Evolutionary conservation across 2,329 filamentous ascomycete species (phyloP), one percentile per base, ranked within the genome.

Genomic region (Penicillium janthinellum): DNA sequence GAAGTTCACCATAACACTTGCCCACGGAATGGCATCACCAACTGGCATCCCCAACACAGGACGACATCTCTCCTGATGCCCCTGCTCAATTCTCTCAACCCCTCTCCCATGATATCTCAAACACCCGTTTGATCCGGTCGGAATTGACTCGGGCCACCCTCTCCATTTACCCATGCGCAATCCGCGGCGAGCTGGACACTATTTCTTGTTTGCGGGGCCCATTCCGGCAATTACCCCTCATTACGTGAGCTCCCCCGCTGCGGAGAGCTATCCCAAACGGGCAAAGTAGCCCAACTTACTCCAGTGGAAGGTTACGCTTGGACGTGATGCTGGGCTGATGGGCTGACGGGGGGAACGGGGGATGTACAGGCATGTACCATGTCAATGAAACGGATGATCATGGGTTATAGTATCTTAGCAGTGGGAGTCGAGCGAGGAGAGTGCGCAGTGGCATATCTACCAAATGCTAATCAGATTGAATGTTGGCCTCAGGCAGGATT

Each of bases 181-280:
- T 31, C 25, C 31, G n/a, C 20, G 34, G 34, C 31, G n/a, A 51
- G 15, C 28, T 31, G 47, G 47, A 49, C 47, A 35, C 28, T 20
- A 35, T 50, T 50, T 20, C 48, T 49, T 28, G 51, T 34, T 54
- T 17, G 51, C 28, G 38, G n/a, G 14, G 15, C 15, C 8, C 15
- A 11, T n/a, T 25, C 34, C 17, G 10, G n/a, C 8, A n/a, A 4
- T 42, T 65, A 67, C 67, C 67, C 67, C 67, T 67, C 67, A 69
- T 67, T 68, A 69, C 45, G 57, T 68, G 58, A 69, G 54, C 61
- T 37, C 60, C 64, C 63, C 66, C 63, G 15, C 60, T 54, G 59
- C 56, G 63, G 66, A 49, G 59, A 59, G 41, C 47, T 58, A 56
- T 22, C 34, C 57, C 25, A 57, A 56, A 54, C 2, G 1, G 44